phyloP scores from a whole-genome alignment of 192 early-diverging fungal genomes.

The Linnemannia hyalina region DNA sequence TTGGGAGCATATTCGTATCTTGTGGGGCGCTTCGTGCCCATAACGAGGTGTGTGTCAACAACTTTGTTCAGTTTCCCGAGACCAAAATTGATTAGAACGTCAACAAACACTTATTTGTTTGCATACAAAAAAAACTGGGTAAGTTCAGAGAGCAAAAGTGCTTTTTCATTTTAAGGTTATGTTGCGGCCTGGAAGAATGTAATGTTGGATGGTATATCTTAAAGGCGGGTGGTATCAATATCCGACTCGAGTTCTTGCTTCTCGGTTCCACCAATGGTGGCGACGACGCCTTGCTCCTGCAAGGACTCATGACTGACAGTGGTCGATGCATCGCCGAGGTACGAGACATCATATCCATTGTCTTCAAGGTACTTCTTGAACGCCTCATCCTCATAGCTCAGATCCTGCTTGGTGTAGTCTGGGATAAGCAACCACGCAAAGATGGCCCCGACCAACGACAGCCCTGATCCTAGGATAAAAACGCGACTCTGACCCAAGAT shows the following conservation, averaged over 20 bases:
- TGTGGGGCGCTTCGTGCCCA: no score
- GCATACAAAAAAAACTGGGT: neutral
- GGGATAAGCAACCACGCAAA: constrained; percentile 56
- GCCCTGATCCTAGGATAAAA: constrained; percentile 57
- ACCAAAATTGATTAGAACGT: no score
- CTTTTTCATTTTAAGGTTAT: neutral
- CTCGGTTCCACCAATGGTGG: neutral
- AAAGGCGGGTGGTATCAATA: neutral
- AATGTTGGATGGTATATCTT: neutral
- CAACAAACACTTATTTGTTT: no score
- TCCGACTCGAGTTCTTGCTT: neutral
- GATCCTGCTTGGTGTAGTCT: constrained; percentile 54
- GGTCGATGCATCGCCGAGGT: neutral
- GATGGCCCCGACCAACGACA: constrained; percentile 58
- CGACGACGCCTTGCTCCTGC: neutral
- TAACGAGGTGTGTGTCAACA: neutral
- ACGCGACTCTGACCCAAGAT: constrained; percentile 48
- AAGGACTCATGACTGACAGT: neutral
- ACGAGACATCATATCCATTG: constrained; percentile 59
- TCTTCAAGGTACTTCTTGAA: constrained; percentile 60
- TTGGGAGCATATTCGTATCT: no score
- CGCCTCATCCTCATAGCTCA: constrained; percentile 57
- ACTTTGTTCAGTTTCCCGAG: neutral
- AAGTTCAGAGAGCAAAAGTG: neutral
- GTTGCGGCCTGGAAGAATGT: no score